Percentiles rank a stretch among this genome's conserved stretches.
Conservation (phyloP, 179 eudicot genomes). For the Heliamphora pulchella region DNA sequence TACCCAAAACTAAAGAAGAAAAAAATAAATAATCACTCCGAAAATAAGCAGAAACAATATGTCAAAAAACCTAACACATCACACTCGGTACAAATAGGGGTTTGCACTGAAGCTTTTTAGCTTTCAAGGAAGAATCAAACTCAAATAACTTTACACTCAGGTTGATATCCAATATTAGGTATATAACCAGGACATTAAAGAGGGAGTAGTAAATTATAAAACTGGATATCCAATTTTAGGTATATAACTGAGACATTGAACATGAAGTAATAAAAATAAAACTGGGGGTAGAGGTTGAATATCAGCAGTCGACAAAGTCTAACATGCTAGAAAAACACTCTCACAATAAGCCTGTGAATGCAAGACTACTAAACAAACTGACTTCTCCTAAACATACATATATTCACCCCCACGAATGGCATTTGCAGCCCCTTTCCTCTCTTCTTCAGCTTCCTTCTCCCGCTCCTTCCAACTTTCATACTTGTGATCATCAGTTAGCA, state of each 20-base stretch:
- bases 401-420: conserved; percentile 93
- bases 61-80: no score
- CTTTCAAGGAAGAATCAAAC: neutral
- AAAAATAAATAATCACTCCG: no score
- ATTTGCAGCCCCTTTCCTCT: conserved; percentile 89
- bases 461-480: conserved; percentile 61
- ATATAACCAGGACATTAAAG: neutral
- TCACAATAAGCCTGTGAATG: neutral
- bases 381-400: conserved; percentile 55
- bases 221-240: neutral
- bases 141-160: neutral
- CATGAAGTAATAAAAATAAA: neutral
- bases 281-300: neutral
- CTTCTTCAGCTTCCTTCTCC: conserved; percentile 61
- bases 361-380: neutral
- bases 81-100: neutral
- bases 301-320: neutral
- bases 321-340: neutral
- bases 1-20: no score
- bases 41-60: no score
- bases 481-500: conserved; percentile 83
- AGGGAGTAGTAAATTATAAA: neutral
- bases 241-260: neutral
- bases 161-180: neutral
- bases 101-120: neutral